phyloP scores from a whole-genome alignment of 352 stramenopile genomes.

The Phytophthora citrophthora region DNA sequence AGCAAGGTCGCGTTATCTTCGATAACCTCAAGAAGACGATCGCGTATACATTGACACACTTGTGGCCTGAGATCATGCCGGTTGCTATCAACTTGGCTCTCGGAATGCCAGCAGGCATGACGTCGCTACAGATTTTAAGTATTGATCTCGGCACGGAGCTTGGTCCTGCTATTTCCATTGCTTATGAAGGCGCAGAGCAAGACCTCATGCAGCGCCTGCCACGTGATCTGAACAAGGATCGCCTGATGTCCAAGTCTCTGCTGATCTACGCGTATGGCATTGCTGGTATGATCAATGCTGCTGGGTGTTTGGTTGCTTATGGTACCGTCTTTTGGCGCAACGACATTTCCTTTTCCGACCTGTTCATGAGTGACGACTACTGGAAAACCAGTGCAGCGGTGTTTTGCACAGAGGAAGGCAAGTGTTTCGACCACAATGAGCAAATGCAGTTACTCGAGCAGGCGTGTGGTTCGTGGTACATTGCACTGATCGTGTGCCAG shows the following conservation, averaged over 20 bases:
- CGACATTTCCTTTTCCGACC: constrained; percentile 43
- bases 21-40: constrained; percentile 95
- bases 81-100: constrained; percentile 82
- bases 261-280: constrained; percentile 87
- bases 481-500: constrained; percentile 78
- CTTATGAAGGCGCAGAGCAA: constrained; percentile 78
- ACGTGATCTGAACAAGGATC: constrained; percentile 71
- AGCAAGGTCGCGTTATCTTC: constrained; percentile 63
- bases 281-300: constrained; percentile 82
- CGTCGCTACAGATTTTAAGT: constrained; percentile 89
- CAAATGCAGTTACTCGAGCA: constrained; percentile 64
- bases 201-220: constrained; percentile 85
- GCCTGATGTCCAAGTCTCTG: constrained; percentile 81
- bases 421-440: constrained; percentile 44
- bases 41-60: constrained; percentile 89
- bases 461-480: constrained; percentile 73
- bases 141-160: constrained; percentile 92
- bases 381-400: constrained; percentile 31
- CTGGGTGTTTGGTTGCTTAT: constrained; percentile 47
- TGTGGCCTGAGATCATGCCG: constrained; percentile 82
- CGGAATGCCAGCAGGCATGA: constrained; percentile 79
- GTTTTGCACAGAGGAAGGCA: constrained; percentile 32
- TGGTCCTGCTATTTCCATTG: constrained; percentile 88
- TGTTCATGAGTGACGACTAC: constrained; percentile 48
- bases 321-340: constrained; percentile 44